These are phyloP conservation scores for Candida succiphila DNA, from an alignment of 805 yeast genomes.

Conservation along the genomic window DNA sequence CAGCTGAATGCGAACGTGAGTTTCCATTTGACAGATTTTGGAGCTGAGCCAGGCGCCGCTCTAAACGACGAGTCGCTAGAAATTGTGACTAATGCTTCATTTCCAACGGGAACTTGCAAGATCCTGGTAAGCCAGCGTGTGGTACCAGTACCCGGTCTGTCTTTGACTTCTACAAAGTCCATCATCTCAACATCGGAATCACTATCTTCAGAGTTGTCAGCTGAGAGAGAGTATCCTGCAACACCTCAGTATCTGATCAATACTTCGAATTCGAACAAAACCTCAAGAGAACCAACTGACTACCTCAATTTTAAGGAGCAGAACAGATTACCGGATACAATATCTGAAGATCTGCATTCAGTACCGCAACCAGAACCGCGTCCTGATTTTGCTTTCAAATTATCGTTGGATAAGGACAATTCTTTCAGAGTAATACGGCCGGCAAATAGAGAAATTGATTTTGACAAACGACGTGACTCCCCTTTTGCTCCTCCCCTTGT, in stretches of 20 bases:
- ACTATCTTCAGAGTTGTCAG: conserved; percentile 5
- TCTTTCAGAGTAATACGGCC: conserved; percentile 62
- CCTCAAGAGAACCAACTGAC: conserved; percentile 30
- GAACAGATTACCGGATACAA: neutral
- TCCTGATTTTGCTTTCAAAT: neutral
- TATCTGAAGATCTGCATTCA: neutral
- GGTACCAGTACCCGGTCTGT: neutral
- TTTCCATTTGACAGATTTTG: conserved; percentile 62
- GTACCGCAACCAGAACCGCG: neutral
- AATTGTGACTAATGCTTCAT: conserved; percentile 23
- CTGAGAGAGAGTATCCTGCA: conserved; percentile 21
- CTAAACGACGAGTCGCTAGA: conserved; percentile 40
- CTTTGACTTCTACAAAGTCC: neutral
- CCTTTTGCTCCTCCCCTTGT: conserved; percentile 66
- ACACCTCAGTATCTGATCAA: conserved; percentile 54
- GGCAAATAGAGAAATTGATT: conserved; percentile 66
- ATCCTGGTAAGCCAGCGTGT: conserved; percentile 8
- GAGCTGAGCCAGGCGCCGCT: conserved; percentile 45
- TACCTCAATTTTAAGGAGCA: conserved; percentile 50
- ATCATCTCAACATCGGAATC: conserved; percentile 1
- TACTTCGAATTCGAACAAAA: conserved; percentile 8
- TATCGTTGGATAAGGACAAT: conserved; percentile 7
- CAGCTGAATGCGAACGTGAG: conserved; percentile 24
- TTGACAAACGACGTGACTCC: conserved; percentile 68
- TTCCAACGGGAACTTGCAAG: conserved; percentile 18